phyloP scores from a whole-genome alignment of 192 early-diverging fungal species.

The Geosiphon pyriformis region DNA sequence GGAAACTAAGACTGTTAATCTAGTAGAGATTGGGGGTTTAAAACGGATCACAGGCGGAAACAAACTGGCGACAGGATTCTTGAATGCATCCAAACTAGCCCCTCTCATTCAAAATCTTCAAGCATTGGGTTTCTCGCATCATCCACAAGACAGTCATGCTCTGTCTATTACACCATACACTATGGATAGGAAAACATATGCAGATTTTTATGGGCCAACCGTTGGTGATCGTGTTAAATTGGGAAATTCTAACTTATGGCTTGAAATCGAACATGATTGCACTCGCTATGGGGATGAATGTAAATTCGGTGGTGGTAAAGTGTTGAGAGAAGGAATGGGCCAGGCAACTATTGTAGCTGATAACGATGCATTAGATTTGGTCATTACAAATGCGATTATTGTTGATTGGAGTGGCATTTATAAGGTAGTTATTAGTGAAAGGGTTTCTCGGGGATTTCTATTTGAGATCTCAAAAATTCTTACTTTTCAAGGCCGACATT shows the following conservation, averaged over 20 bases:
- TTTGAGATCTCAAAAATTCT: too few relatives aligned
- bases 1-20: conserved; percentile 77
- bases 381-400: conserved; percentile 92
- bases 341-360: conserved; percentile 63
- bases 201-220: conserved; percentile 90
- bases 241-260: conserved; percentile 78
- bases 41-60: conserved; percentile 83
- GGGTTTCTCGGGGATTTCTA: too few relatives aligned
- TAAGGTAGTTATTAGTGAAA: conserved; percentile 53
- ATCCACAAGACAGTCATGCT: conserved; percentile 45
- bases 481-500: conserved; percentile 75
- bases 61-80: conserved; percentile 65
- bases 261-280: conserved; percentile 84
- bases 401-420: conserved; percentile 92
- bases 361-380: conserved; percentile 78
- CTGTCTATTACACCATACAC: conserved; percentile 47
- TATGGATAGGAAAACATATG: conserved; percentile 78
- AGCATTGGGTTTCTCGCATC: conserved; percentile 57
- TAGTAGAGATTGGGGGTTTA: conserved; percentile 80
- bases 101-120: conserved; percentile 48
- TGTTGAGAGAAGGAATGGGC: conserved; percentile 95
- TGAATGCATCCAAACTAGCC: conserved; percentile 46
- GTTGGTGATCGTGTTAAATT: conserved; percentile 83
- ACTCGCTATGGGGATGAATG: conserved; percentile 93
- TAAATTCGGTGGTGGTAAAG: conserved; percentile 95